phyloP scores from a whole-genome alignment of 345 rosid genomes.

The Ailanthus altissimus region DNA sequence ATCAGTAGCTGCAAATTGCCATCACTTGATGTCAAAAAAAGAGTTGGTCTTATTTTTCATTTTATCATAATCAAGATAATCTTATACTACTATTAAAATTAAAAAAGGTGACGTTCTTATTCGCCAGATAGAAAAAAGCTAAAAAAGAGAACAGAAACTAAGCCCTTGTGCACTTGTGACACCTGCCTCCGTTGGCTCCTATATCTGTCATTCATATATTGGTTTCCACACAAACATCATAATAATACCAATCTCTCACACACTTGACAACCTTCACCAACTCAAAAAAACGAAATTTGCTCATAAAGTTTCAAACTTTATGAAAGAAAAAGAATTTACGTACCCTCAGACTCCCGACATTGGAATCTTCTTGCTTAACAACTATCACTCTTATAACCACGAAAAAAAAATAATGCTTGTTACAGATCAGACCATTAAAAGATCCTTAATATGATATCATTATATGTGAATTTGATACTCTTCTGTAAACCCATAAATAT shows the following conservation, averaged over 20 bases:
- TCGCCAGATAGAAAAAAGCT: conserved; percentile 7
- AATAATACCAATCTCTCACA: not conserved
- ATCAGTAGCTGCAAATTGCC: conserved; percentile 46
- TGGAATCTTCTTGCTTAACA: conserved; percentile 26
- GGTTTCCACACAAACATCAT: conserved; percentile 11
- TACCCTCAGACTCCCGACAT: conserved; percentile 11
- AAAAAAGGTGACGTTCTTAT: conserved; percentile 12
- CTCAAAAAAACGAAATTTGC: not conserved
- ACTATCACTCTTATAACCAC: not conserved
- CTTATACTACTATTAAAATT: conserved; percentile 19
- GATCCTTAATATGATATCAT: not conserved
- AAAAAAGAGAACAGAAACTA: conserved; percentile 18
- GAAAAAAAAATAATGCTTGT: not conserved
- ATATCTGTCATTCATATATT: conserved; percentile 41
- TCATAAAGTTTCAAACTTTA: conserved; percentile 16
- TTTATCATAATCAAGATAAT: conserved; percentile 1
- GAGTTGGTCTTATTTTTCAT: conserved; percentile 3
- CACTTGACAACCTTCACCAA: too few relatives aligned
- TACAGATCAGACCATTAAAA: conserved; percentile 5
- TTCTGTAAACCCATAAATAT: not conserved
- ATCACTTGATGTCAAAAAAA: conserved; percentile 37
- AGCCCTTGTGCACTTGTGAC: conserved; percentile 35
- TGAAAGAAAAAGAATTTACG: not conserved
- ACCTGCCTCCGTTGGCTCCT: conserved; percentile 47
- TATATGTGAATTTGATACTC: not conserved